phyloP scores from a whole-genome alignment of 208 protist genomes.

The Leishmania gerbilli region DNA sequence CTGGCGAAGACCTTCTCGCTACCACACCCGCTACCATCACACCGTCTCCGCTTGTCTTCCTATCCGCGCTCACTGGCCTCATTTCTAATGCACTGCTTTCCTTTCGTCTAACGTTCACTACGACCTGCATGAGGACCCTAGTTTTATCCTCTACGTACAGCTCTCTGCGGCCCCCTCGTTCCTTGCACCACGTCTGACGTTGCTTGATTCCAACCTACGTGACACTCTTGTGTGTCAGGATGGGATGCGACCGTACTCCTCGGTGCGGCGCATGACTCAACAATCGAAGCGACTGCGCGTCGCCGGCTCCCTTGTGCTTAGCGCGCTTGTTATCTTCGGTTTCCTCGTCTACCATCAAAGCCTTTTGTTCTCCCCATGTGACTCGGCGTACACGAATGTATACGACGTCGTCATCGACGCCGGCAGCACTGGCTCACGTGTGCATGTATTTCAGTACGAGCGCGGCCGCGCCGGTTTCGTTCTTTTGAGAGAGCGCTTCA shows the following conservation, averaged over 20 bases:
- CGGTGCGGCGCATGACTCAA: constrained; percentile 8
- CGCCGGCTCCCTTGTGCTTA: neutral
- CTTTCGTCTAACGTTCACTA: neutral
- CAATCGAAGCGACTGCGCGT: constrained; percentile 15
- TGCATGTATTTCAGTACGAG: constrained; percentile 66
- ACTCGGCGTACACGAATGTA: constrained; percentile 19
- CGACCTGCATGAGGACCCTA: neutral
- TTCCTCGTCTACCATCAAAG: constrained; percentile 4
- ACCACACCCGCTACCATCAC: neutral
- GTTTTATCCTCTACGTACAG: neutral
- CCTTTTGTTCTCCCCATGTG: constrained; percentile 1
- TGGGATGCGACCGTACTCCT: constrained; percentile 8
- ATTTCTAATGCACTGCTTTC: neutral
- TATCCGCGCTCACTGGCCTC: neutral
- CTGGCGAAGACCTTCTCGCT: neutral
- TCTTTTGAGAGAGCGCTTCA: constrained; percentile 45
- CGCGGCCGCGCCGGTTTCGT: constrained; percentile 19
- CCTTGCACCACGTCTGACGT: neutral
- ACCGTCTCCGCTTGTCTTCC: neutral
- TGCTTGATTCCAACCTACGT: neutral
- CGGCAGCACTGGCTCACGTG: constrained; percentile 70
- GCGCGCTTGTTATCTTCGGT: constrained; percentile 12
- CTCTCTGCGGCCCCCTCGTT: neutral
- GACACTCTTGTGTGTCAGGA: neutral
- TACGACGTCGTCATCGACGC: constrained; percentile 76